phyloP scores from a whole-genome alignment of 1,139 yeast genomes.

The Yamadazyma blattariae region DNA sequence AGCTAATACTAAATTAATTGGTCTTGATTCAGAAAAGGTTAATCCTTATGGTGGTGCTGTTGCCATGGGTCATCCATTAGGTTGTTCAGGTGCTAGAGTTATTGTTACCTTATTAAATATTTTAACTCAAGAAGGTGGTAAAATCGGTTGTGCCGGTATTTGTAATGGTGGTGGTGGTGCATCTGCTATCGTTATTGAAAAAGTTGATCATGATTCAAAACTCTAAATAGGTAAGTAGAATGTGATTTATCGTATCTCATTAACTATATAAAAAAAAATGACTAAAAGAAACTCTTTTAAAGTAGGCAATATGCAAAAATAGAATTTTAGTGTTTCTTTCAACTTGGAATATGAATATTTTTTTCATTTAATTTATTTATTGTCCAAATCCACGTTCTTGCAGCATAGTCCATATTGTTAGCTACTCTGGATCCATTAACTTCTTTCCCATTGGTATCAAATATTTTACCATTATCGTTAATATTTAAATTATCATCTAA shows the following conservation, averaged over 20 bases:
- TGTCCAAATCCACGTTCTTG: conserved; percentile 85
- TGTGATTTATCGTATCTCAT: too few species aligned
- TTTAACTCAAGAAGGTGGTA: conserved; percentile 79
- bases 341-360: conserved; percentile 23
- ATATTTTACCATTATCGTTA: conserved; percentile 68
- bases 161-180: conserved; percentile 99
- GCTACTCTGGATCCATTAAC: conserved; percentile 59
- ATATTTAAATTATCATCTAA: conserved; percentile 50
- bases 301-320: conserved; percentile 4
- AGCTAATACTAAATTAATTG: conserved; percentile 78
- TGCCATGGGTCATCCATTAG: conserved; percentile 95
- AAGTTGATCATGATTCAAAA: conserved; percentile 26
- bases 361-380: conserved; percentile 56
- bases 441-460: conserved; percentile 57
- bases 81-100: conserved; percentile 96
- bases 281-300: too few species aligned
- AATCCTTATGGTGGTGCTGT: conserved; percentile 99
- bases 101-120: conserved; percentile 79
- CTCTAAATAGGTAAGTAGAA: too few species aligned
- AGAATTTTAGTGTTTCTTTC: background rate
- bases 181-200: conserved; percentile 41
- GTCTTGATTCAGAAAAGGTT: conserved; percentile 64
- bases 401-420: conserved; percentile 57
- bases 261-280: too few species aligned
- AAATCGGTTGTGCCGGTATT: conserved; percentile 89